A percentile compares a stretch with the other conserved stretches of the same genome.
phyloP scores from a whole-genome alignment of 495 filamentous ascomycete species.

The Penicillium goetzii region DNA sequence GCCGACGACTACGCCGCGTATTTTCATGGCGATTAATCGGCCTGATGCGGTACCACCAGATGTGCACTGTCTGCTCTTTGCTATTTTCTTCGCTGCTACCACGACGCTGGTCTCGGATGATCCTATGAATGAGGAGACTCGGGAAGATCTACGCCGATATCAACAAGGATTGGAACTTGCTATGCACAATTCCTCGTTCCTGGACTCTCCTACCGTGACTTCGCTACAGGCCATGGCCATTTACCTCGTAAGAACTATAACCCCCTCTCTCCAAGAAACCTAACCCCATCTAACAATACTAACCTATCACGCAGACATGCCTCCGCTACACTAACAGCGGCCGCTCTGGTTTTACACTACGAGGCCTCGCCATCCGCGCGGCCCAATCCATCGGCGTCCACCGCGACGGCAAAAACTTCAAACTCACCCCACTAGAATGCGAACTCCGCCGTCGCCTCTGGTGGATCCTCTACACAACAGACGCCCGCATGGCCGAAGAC shows the following conservation, averaged over 20 bases:
- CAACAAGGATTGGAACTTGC: slow-evolving; percentile 38
- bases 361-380: slow-evolving; percentile 51
- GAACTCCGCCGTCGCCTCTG: slow-evolving; percentile 51
- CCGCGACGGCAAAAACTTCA: slow-evolving; percentile 46
- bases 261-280: background rate
- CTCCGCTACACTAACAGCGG: slow-evolving; percentile 47
- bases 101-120: slow-evolving; percentile 40
- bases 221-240: slow-evolving; percentile 43
- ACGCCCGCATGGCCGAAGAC: slow-evolving; percentile 42
- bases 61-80: slow-evolving; percentile 46
- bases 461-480: slow-evolving; percentile 43
- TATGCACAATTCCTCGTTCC: slow-evolving; percentile 32
- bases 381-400: slow-evolving; percentile 56
- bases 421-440: slow-evolving; percentile 41
- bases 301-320: slow-evolving; percentile 39
- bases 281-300: background rate
- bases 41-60: slow-evolving; percentile 37
- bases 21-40: slow-evolving; percentile 45
- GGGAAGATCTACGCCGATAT: slow-evolving; percentile 35
- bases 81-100: slow-evolving; percentile 47
- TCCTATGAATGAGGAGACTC: slow-evolving; percentile 29
- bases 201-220: slow-evolving; percentile 39
- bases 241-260: slow-evolving; percentile 31
- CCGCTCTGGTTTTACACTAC: slow-evolving; percentile 49
- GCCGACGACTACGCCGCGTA: slow-evolving; percentile 37